Evolutionary conservation across 768 basidiomycete species (phyloP), one percentile per base, ranked within the genome.

Genomic region (Bullera alba): DNA sequence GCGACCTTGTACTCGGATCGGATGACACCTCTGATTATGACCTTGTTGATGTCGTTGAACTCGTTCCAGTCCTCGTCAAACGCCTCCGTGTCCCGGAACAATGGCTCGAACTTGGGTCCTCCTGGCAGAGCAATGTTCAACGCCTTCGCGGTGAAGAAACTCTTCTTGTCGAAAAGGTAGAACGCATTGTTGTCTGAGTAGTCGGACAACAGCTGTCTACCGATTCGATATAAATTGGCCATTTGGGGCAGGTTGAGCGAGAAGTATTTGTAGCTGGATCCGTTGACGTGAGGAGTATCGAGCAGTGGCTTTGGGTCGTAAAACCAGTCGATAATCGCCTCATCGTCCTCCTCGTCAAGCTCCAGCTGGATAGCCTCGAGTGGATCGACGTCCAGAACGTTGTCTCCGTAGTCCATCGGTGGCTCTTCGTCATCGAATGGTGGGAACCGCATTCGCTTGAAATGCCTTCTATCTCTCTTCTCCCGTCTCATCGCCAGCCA

Each of bases 61-160:
- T 95, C 91, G 72, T 95, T 95, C 91, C 91, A 95, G 68, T 99
- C 95, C 70, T 97, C 95, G 67, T 99, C 95, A 60, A 89, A 96
- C 12, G 85, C 79, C 65, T 97, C 95, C 84, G 92, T 90, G 65
- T 99, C 95, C 42, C 93, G 81, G 73, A 90, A 77, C 23, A 99
- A 77, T 15, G 93, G 95, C 77, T 99, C 95, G 57, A 97, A 99
- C 72, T 96, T 95, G 2, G 95, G 95, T 42, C 95, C 95, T 50
- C 93, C 95, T 0, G 95, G 95, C 15, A 72, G 49, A 42, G 70
- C 70, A 30, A 72, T 68, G 51, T 70, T 72, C 28, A 72, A 52
- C 15, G 70, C 60, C 75, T 99, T 99, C 26, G 95, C 93, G 2
- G 92, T 91, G 76, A 97, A 97, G 78, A 99, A 99, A 0, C 88